These are phyloP conservation scores for Eremochloa ophiuroides DNA, from an alignment of 176 grass and related monocot species.

Conservation along the genomic window DNA sequence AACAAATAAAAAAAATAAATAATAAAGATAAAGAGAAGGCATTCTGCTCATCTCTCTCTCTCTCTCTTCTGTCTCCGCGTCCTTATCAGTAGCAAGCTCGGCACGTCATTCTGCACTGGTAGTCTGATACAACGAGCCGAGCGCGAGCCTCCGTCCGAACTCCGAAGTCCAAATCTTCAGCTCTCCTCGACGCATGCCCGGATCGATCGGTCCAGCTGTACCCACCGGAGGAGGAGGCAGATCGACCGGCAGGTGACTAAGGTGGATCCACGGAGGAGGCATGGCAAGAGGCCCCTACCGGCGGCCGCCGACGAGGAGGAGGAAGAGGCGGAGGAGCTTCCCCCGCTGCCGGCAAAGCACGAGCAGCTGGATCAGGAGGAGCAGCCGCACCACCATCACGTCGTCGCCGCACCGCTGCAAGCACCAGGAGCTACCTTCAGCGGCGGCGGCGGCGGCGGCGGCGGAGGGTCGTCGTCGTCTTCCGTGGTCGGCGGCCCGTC, in stretches of 20 bases:
- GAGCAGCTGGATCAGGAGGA: constrained; percentile 38
- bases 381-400: neutral
- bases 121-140: neutral
- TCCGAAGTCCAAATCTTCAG: constrained; percentile 4
- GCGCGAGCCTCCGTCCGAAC: constrained; percentile 7
- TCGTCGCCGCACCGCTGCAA: neutral
- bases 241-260: constrained; percentile 18
- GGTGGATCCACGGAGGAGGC: constrained; percentile 79
- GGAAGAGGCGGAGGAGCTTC: constrained; percentile 6
- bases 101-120: neutral
- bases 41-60: neutral
- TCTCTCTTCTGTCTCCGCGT: constrained; percentile 14
- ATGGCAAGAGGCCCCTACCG: constrained; percentile 91
- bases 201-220: constrained; percentile 2
- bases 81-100: constrained; percentile 27
- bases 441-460: neutral
- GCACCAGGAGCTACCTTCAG: neutral
- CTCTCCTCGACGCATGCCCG: constrained; percentile 19
- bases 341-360: constrained; percentile 8
- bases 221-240: neutral
- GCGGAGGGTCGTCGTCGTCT: neutral
- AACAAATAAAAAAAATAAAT: neutral
- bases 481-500: neutral
- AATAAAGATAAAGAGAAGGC: constrained; percentile 22
- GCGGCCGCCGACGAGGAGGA: constrained; percentile 52